These are phyloP conservation scores for Liriodendron chinense DNA, from an alignment of 164 flowering plant species.

Conservation along the genomic window DNA sequence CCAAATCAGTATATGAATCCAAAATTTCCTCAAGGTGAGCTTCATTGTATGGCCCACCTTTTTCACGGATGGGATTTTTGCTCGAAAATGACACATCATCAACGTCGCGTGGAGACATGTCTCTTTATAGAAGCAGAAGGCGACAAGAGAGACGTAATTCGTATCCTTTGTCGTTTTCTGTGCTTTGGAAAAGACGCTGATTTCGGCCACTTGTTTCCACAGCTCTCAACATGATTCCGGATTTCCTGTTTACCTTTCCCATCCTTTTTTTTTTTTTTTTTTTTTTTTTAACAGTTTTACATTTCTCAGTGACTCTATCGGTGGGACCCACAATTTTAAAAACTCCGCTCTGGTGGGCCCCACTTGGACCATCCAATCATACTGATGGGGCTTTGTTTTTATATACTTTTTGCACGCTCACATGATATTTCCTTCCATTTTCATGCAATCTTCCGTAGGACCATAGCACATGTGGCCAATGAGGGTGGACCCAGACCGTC, in stretches of 20 bases:
- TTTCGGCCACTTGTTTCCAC: neutral
- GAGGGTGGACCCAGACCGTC: too few relatives aligned
- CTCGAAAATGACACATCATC: too few relatives aligned
- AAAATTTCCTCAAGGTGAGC: too few relatives aligned
- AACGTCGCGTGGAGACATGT: neutral
- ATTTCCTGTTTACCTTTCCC: neutral
- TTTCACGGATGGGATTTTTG: too few relatives aligned
- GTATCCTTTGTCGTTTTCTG: neutral
- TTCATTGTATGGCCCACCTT: too few relatives aligned
- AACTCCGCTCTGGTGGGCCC: neutral
- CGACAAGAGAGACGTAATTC: neutral
- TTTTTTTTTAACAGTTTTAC: neutral
- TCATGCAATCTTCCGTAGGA: neutral
- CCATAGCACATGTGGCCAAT: too few relatives aligned
- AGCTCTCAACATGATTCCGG: neutral
- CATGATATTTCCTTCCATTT: neutral
- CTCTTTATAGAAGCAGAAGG: neutral
- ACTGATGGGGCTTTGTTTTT: neutral
- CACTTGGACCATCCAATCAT: neutral
- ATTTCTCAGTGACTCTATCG: neutral
- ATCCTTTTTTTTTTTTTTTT: too few relatives aligned
- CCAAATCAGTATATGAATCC: too few relatives aligned
- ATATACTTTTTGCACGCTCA: neutral
- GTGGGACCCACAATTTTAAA: neutral
- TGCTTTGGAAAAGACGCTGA: neutral